Percentiles rank a stretch among this genome's conserved stretches.
These are phyloP conservation scores for Xylaria sp. DNA, from an alignment of 495 filamentous ascomycete species.

Conservation along the genomic window DNA sequence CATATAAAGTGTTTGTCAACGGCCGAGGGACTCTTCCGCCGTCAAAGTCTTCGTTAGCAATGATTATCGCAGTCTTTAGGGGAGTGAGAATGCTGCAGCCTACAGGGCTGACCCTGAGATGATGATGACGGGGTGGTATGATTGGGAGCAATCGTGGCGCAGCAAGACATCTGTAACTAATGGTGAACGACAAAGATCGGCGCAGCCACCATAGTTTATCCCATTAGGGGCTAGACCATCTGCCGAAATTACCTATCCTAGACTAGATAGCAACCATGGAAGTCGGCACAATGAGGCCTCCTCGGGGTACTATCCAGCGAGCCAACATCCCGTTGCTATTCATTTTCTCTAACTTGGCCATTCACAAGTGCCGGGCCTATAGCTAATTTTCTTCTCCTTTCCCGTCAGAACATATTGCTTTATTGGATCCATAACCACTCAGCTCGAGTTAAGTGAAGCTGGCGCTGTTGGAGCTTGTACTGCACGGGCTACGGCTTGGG, in stretches of 20 bases:
- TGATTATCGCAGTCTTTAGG: background rate
- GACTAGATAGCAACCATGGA: background rate
- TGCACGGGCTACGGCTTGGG: too few species aligned
- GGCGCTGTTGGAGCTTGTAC: too few species aligned
- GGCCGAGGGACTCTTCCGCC: background rate
- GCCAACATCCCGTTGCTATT: background rate
- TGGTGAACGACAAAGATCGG: background rate
- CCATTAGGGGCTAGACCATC: constrained; percentile 5
- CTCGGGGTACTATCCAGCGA: background rate
- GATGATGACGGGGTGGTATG: background rate
- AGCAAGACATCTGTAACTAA: background rate
- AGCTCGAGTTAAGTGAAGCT: too few species aligned
- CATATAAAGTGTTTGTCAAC: background rate
- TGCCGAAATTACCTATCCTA: too few species aligned
- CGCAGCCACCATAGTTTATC: constrained; percentile 3
- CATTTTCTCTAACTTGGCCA: background rate
- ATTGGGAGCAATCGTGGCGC: constrained; percentile 16
- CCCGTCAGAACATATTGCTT: too few species aligned
- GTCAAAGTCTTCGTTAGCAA: background rate
- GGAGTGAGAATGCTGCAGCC: constrained; percentile 24
- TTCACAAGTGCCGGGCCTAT: background rate
- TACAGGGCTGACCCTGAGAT: constrained; percentile 10
- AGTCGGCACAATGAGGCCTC: constrained; percentile 13
- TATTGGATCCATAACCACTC: too few species aligned
- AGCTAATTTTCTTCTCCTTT: too few species aligned